phyloP scores from a whole-genome alignment of 1,139 yeast species.

The Nakaseomyces delphensis region DNA sequence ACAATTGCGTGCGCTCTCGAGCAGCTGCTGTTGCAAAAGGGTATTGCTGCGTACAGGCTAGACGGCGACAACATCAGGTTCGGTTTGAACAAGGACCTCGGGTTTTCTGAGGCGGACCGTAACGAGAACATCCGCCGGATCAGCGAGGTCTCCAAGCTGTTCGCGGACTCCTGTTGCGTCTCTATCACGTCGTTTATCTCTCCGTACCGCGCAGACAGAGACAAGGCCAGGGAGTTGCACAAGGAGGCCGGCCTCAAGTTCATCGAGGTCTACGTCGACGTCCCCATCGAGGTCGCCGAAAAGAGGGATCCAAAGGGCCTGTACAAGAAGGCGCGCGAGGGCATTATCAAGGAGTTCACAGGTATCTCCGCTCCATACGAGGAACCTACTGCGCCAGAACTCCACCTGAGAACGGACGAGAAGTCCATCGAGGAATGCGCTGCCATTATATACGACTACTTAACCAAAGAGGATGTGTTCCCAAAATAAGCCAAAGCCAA shows the following conservation, averaged over 20 bases:
- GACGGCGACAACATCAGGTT: conserved; percentile 95
- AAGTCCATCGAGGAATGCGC: conserved; percentile 75
- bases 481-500: conserved; percentile 10
- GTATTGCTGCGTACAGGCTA: conserved; percentile 69
- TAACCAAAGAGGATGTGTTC: conserved; percentile 44
- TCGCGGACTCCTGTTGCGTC: conserved; percentile 80
- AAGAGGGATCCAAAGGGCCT: conserved; percentile 95
- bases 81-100: conserved; percentile 89
- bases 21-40: conserved; percentile 60
- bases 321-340: conserved; percentile 93
- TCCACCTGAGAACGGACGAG: conserved; percentile 68
- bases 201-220: conserved; percentile 80
- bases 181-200: conserved; percentile 87
- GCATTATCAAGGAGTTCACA: conserved; percentile 86
- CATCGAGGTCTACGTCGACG: conserved; percentile 85
- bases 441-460: conserved; percentile 57
- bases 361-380: conserved; percentile 96
- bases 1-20: conserved; percentile 94
- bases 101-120: conserved; percentile 84
- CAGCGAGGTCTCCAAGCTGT: conserved; percentile 84
- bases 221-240: conserved; percentile 77
- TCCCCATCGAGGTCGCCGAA: conserved; percentile 88
- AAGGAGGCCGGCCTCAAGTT: conserved; percentile 68
- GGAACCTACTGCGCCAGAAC: conserved; percentile 77
- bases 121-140: conserved; percentile 92